Percentiles rank a stretch among this genome's conserved stretches.
These are phyloP conservation scores for Xylaria sp. DNA, from an alignment of 2,329 filamentous ascomycete genomes.

Conservation along the genomic window DNA sequence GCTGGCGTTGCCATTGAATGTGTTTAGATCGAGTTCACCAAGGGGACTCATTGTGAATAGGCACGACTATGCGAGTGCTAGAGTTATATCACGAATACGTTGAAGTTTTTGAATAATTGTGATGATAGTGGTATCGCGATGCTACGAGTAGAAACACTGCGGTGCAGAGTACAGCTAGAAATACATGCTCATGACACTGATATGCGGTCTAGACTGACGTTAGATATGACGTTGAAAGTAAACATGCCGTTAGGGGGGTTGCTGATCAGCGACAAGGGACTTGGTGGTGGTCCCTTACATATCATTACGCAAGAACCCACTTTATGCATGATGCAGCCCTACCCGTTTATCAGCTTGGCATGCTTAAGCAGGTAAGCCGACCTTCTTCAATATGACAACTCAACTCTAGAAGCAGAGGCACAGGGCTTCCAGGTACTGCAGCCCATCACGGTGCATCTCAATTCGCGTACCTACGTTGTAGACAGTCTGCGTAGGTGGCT, in stretches of 20 bases:
- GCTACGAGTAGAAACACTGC: no score
- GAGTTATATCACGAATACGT: background rate
- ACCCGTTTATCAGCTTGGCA: background rate
- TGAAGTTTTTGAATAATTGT: background rate
- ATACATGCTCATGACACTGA: background rate
- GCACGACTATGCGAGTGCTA: background rate
- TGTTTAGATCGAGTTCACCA: background rate
- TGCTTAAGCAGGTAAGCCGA: no score
- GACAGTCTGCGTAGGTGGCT: no score
- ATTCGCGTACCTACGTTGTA: no score
- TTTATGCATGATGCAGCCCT: conserved; percentile 2
- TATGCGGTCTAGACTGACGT: background rate
- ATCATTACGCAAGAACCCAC: conserved; percentile 1
- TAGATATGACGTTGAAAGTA: conserved; percentile 2
- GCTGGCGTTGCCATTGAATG: background rate
- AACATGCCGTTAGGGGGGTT: background rate
- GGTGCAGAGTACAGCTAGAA: background rate
- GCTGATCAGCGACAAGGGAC: background rate
- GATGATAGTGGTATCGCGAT: background rate
- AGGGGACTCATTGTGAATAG: background rate
- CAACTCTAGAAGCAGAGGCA: no score
- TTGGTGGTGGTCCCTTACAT: background rate
- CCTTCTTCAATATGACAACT: no score
- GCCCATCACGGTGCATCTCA: no score
- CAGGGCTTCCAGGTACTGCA: no score